Base-by-base conservation (phyloP, 2,329 filamentous ascomycete species). In the Venturia aucupariae region DNA sequence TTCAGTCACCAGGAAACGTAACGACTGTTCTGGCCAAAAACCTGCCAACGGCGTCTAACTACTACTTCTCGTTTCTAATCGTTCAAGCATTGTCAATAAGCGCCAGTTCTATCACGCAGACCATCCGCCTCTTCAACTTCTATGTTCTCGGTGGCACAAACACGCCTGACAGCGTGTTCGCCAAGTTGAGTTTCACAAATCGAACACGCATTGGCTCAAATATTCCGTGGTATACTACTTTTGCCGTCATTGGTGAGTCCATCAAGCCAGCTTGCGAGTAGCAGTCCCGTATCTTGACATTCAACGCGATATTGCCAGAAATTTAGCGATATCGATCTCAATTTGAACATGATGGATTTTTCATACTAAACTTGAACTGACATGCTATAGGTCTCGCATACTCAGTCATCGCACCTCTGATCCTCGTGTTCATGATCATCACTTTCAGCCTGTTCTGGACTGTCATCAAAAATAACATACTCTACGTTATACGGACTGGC, bases 61-160 rank as follows among this genome's bases (percentile, higher is more conserved):
- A 97, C 76, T 99, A 97, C 80, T 97, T 97, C 81, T 93, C 91
- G 0, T 99, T 99, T 82, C 92, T 99, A 86, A 89, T 97, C 72
- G 86, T 99, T 10, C 94, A 97, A 71, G 91, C 92, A 0, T 81
- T 97, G 70, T 92, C 90, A 67, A 91, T 90, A 67, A 96, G 92
- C 74, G 94, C 93, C 0, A 92, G 90, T 74, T 93, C 90, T 0
- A 80, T 97, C 3, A 79, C 97, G 15, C 94, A 97, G 71, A 84
- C 96, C 30, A 86, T 85, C 19, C 84, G 86, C 3, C 82, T 99
- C 3, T 72, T 92, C 60, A 81, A 87, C 68, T 96, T 92, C 87
- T 96, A 92, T 70, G 71, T 97, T 24, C 74, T 96, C 54, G 89
- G 90, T 1, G 89, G 86, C 15, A 61, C 54, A 24, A 65, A 65